phyloP scores from a whole-genome alignment of 805 yeast species.

The Candida quercuum region DNA sequence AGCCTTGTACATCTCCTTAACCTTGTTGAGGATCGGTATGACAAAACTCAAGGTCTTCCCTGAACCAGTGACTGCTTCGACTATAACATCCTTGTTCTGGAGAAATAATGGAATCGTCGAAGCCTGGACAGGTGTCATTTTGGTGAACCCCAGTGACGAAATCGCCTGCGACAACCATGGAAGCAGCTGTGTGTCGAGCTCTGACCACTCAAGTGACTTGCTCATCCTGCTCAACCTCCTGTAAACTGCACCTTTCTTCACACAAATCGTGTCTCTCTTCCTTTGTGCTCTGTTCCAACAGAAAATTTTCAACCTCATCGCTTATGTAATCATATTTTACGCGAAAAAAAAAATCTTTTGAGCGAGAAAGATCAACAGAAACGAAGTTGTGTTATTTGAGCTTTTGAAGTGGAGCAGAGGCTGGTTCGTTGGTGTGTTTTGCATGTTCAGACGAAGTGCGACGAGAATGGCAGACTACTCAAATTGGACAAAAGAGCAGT shows the following conservation, averaged over 20 bases:
- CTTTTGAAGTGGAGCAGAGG: too few species aligned
- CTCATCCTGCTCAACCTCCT: not conserved
- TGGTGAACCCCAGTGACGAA: slow-evolving; percentile 62
- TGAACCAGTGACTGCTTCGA: slow-evolving; percentile 95
- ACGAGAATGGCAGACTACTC: slow-evolving; percentile 30
- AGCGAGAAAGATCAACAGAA: too few species aligned
- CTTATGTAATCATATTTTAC: too few species aligned
- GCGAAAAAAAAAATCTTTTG: too few species aligned
- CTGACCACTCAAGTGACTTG: slow-evolving; percentile 58
- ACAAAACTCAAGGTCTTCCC: slow-evolving; percentile 95
- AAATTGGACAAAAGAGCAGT: slow-evolving; percentile 60
- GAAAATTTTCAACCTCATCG: too few species aligned
- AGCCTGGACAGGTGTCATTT: slow-evolving; percentile 97
- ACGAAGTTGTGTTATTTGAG: too few species aligned
- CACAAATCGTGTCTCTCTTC: too few species aligned
- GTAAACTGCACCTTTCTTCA: not conserved
- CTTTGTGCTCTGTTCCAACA: too few species aligned
- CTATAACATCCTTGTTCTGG: slow-evolving; percentile 89
- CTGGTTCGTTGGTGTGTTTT: too few species aligned
- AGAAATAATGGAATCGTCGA: slow-evolving; percentile 82
- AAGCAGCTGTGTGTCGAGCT: slow-evolving; percentile 44
- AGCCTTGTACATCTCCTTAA: slow-evolving; percentile 24
- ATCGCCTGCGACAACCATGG: slow-evolving; percentile 73
- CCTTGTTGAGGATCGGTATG: slow-evolving; percentile 72
- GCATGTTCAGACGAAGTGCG: too few species aligned